Conservation (phyloP, 2,329 filamentous ascomycete genomes). For the Pseudogymnoascus sp. region DNA sequence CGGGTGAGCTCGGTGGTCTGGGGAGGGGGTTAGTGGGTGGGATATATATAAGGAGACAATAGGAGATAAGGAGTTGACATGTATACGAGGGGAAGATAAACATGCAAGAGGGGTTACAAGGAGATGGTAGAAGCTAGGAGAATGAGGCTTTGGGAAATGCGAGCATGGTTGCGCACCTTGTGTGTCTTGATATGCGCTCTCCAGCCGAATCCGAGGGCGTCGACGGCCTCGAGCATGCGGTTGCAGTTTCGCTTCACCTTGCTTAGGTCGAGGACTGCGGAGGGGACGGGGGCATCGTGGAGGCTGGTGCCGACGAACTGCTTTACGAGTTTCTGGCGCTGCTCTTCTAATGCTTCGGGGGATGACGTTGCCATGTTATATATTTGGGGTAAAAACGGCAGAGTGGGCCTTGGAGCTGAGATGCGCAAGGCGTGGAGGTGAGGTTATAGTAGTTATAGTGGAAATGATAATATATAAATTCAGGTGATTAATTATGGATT, state of each 20-base stretch:
- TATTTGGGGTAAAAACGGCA: background rate
- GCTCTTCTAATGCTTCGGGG: constrained; percentile 20
- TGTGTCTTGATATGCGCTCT: constrained; percentile 77
- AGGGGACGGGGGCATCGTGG: constrained; percentile 53
- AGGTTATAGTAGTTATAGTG: background rate
- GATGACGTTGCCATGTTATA: constrained; percentile 20
- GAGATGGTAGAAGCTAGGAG: background rate
- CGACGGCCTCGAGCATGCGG: constrained; percentile 59
- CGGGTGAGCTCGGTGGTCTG: constrained; percentile 58
- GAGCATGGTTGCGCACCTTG: constrained; percentile 45
- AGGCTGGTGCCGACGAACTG: constrained; percentile 53
- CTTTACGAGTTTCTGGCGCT: constrained; percentile 31
- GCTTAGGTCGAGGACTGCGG: constrained; percentile 59
- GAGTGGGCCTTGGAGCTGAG: background rate
- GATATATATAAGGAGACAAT: no score
- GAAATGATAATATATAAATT: background rate
- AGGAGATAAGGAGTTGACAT: background rate
- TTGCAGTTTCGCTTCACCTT: constrained; percentile 60
- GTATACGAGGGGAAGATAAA: no score
- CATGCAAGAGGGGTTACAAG: background rate
- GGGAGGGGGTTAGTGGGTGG: constrained; percentile 16
- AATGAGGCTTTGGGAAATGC: background rate
- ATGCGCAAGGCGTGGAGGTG: background rate
- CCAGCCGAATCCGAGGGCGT: constrained; percentile 54
- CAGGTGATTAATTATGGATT: background rate